Percentiles rank a stretch among this genome's conserved stretches.
Evolutionary conservation across 1,284 basidiomycete genomes (phyloP).

Genomic region (Cystobasidiaceae sp.): DNA sequence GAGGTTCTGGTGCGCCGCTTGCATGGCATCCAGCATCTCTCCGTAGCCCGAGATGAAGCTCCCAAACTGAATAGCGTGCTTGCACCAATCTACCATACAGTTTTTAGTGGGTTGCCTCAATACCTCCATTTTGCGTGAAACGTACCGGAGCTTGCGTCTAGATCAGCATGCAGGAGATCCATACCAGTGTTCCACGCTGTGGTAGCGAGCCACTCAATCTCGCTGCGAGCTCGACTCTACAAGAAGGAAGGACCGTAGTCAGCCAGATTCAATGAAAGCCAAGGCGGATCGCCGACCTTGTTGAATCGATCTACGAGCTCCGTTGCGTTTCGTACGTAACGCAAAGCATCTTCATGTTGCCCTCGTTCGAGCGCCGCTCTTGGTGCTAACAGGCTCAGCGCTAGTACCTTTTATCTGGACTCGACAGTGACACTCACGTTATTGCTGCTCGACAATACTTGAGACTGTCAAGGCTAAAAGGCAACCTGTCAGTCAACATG

Average conservation of each 20-base stretch:
- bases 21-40: not conserved
- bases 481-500: no score
- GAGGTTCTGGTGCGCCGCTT: no score
- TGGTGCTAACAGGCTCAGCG: no score
- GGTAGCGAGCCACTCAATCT: conserved; percentile 14
- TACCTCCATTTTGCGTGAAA: no score
- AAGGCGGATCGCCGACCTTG: not conserved
- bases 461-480: no score
- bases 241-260: not conserved
- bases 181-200: conserved; percentile 12
- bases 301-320: not conserved
- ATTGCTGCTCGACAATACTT: no score
- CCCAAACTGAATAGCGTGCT: not conserved
- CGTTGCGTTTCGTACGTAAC: not conserved
- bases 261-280: not conserved
- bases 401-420: no score
- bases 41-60: not conserved
- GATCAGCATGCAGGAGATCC: not conserved
- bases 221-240: not conserved
- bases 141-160: not conserved
- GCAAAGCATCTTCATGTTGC: not conserved
- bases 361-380: not conserved
- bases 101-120: not conserved
- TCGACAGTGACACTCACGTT: no score
- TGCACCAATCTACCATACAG: not conserved